phyloP scores from a whole-genome alignment of 139 green algal genomes.

The Mesotaenium endlicherianum region DNA sequence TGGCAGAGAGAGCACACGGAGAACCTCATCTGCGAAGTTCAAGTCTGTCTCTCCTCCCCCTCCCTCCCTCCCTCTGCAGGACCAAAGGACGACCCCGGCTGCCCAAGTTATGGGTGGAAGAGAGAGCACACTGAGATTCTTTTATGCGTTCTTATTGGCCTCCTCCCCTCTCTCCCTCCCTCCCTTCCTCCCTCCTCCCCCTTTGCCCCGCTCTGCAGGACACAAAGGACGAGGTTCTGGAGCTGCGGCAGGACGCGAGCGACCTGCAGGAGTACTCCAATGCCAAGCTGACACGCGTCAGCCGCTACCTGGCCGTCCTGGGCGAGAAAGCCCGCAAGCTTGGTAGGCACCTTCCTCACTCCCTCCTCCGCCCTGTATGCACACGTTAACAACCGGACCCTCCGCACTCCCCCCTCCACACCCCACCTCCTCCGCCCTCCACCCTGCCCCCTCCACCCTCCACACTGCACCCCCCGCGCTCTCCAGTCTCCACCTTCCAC shows the following conservation, averaged over 20 bases:
- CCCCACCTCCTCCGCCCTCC: neutral
- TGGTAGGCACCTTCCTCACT: conserved; percentile 16
- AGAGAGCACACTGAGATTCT: too few species aligned
- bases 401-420: neutral
- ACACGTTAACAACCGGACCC: neutral
- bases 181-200: neutral
- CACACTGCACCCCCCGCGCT: neutral
- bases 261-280: conserved; percentile 46
- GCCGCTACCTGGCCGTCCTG: conserved; percentile 22
- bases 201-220: neutral
- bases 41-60: too few species aligned
- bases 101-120: too few species aligned
- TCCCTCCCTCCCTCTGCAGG: too few species aligned
- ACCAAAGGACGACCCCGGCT: too few species aligned
- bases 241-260: conserved; percentile 35
- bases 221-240: conserved; percentile 27
- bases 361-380: neutral
- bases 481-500: neutral
- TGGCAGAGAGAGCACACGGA: too few species aligned
- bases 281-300: conserved; percentile 27
- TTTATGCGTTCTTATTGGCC: too few species aligned
- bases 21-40: too few species aligned
- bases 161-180: too few species aligned
- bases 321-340: conserved; percentile 21
- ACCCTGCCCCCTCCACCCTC: neutral